phyloP scores from a whole-genome alignment of 306 rosid species.

The barrel medic (Medicago truncatula) region MtrunA17r5.0-ANR NC_053048.1:49746501-49747000 shows the following conservation, averaged over 20 bases:
- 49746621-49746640: slow-evolving; percentile 48
- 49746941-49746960: neutral
- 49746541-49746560: neutral
- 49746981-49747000: slow-evolving; percentile 12
- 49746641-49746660: slow-evolving; percentile 74
- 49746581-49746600: slow-evolving; percentile 22
- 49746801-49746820: slow-evolving; percentile 51
- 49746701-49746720: slow-evolving; percentile 89
- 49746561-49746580: slow-evolving; percentile 31
- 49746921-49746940: neutral
- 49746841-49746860: slow-evolving; percentile 91
- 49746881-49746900: slow-evolving; percentile 89
- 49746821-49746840: slow-evolving; percentile 84
- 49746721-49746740: slow-evolving; percentile 99
- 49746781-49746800: slow-evolving; percentile 74
- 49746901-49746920: slow-evolving; percentile 71
- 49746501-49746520: slow-evolving; percentile 51
- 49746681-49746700: slow-evolving; percentile 96
- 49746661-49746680: slow-evolving; percentile 89
- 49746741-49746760: slow-evolving; percentile 91
- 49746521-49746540: neutral
- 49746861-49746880: slow-evolving; percentile 95
- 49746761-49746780: slow-evolving; percentile 86
- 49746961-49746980: neutral
- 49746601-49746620: slow-evolving; percentile 70